Evolutionary conservation across 495 filamentous ascomycete species (phyloP), one percentile per base, ranked within the genome.

Genomic region (Xylaria scruposa): DNA sequence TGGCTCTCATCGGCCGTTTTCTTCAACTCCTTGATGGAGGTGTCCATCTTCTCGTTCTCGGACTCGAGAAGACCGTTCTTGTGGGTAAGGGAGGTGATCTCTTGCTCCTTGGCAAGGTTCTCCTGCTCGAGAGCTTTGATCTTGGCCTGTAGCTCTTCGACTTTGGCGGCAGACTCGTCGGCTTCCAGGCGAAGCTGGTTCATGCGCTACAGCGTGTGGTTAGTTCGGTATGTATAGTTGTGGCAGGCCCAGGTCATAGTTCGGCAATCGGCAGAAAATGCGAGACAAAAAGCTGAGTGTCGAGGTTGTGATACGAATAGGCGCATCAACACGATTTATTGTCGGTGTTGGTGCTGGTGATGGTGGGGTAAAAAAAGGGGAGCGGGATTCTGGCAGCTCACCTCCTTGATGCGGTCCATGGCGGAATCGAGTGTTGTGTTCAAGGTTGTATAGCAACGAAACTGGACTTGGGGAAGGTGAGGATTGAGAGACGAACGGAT

Each of bases 41-140:
- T 78, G 84, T 98, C 96, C 58, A 94, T 85, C 86, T 97, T 97
- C 83, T 98, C 97, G 75, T 97, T 90, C 78, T 97, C 94, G 66
- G 80, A 73, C 81, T 98, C 95, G n/a, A 97, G 90, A 51, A 97
- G 86, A 69, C 89, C 86, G 82, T 97, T 97, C 83, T 92, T 94
- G 90, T 98, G 95, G 77, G 89, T 88, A 70, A 99, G 91, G 36
- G 96, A 99, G 69, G 91, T 93, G 79, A 99, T 97, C 82, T 98
- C 95, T 82, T 99, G 95, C 84, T 98, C 96, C 87, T 99, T 98
- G 70, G 91, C 82, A 53, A 97, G 89, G 81, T 94, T 98, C 85
- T 98, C 95, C 81, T 97, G 93, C 84, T 99, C 94, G 71, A 99
- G 88, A 26, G 82, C 83, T 86, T 98, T 98, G 83, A 98, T 89